phyloP scores from a whole-genome alignment of 176 grass and related monocot genomes.

The Triticum timopheevii region DNA sequence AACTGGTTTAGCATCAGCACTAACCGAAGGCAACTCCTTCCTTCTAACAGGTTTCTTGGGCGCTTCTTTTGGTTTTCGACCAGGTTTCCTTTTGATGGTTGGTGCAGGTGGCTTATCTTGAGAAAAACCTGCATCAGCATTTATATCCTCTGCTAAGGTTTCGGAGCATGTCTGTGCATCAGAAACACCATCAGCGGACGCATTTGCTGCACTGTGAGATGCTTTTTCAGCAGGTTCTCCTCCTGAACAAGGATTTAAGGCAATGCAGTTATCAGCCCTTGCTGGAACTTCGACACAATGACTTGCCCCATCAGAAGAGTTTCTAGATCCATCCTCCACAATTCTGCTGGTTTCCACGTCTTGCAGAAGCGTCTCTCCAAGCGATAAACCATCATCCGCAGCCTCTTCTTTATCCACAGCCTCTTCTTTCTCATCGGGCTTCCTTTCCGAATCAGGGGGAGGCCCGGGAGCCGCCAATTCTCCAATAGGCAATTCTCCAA shows the following conservation, averaged over 20 bases:
- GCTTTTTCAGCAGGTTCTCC: conserved; percentile 34
- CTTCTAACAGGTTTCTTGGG: conserved; percentile 38
- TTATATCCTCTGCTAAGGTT: conserved; percentile 42
- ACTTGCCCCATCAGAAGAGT: conserved; percentile 33
- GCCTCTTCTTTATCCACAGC: conserved; percentile 27
- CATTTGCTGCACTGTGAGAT: conserved; percentile 25
- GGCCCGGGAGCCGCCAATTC: conserved; percentile 15
- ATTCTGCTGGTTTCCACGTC: conserved; percentile 25
- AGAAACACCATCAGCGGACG: conserved; percentile 41
- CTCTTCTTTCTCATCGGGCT: conserved; percentile 24
- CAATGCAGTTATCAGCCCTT: conserved; percentile 22
- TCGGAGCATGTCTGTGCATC: conserved; percentile 40
- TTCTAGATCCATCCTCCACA: conserved; percentile 35
- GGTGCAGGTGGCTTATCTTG: conserved; percentile 25
- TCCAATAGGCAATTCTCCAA: neutral
- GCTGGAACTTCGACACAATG: conserved; percentile 40
- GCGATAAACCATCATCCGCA: conserved; percentile 27
- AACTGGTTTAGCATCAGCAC: conserved; percentile 32
- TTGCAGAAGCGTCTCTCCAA: conserved; percentile 33
- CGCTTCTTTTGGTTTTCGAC: conserved; percentile 40
- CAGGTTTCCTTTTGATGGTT: conserved; percentile 38
- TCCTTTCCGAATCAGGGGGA: conserved; percentile 30
- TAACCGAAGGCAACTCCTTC: conserved; percentile 31
- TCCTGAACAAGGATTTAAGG: conserved; percentile 47
- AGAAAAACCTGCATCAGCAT: conserved; percentile 32